Evolutionary conservation across 108 stramenopile species (phyloP).

Genomic region (Phaeodactylum tricornutum): DNA sequence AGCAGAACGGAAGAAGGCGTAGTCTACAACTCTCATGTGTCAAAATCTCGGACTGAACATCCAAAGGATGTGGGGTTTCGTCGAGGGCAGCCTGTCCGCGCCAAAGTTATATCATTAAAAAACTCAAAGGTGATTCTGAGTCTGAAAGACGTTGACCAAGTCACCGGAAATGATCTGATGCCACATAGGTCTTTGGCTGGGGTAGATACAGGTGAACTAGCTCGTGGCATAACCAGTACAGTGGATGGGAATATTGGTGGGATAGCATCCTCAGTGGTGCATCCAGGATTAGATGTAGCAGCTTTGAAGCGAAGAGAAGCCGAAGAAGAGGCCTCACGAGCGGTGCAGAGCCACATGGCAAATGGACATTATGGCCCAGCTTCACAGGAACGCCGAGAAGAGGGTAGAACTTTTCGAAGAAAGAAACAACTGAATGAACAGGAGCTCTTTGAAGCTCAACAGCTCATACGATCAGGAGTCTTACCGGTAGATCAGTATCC

Average conservation of each 20-base stretch:
- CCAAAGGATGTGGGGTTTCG: constrained; percentile 52
- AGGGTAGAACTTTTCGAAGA: constrained; percentile 28
- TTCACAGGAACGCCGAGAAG: neutral
- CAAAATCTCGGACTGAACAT: constrained; percentile 32
- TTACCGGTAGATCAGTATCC: constrained; percentile 94
- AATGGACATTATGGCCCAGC: constrained; percentile 6
- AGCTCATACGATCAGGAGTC: constrained; percentile 94
- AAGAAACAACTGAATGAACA: constrained; percentile 88
- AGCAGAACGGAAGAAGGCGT: constrained; percentile 55
- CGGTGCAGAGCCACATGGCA: constrained; percentile 10
- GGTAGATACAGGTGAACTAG: neutral
- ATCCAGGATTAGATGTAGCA: constrained; percentile 84
- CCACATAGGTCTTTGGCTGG: constrained; percentile 52
- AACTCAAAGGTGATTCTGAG: constrained; percentile 60
- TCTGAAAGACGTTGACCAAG: constrained; percentile 93
- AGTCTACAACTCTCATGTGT: constrained; percentile 80
- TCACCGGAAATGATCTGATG: constrained; percentile 82
- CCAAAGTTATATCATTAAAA: constrained; percentile 83
- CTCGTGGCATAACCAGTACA: too few species aligned
- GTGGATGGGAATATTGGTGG: neutral
- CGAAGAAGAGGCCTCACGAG: constrained; percentile 45
- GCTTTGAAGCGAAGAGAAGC: constrained; percentile 54
- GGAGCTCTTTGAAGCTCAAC: constrained; percentile 95
- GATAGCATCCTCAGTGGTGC: constrained; percentile 53
- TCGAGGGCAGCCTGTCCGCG: constrained; percentile 65